Conservation (phyloP, 129 eudicot genomes). For the Tagetes patula region DNA sequence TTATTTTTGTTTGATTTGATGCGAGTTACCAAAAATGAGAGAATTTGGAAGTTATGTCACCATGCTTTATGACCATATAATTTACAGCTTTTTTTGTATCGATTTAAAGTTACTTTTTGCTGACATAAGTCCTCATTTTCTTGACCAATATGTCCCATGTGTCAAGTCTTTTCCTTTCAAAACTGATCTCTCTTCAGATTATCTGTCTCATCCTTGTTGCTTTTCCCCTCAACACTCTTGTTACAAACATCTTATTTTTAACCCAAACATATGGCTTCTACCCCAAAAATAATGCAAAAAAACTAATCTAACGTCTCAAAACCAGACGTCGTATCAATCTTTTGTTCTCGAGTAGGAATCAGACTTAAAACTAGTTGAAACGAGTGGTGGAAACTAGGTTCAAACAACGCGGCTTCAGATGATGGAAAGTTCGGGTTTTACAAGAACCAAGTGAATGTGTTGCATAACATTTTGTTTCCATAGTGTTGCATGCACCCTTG, state of each 20-base stretch:
- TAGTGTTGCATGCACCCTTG: not conserved
- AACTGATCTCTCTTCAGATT: not conserved
- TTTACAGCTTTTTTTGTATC: not conserved
- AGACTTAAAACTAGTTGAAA: too few relatives aligned
- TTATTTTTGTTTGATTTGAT: not conserved
- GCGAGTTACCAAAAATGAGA: not conserved
- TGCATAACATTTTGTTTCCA: not conserved
- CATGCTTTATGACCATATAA: not conserved
- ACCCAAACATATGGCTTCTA: not conserved
- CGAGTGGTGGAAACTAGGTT: too few relatives aligned
- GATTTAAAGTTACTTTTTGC: constrained; percentile 2
- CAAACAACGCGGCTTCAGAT: too few relatives aligned
- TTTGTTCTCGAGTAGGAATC: too few relatives aligned
- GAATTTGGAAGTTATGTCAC: not conserved
- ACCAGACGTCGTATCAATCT: too few relatives aligned
- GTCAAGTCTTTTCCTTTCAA: not conserved
- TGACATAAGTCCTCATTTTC: not conserved
- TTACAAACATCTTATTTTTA: not conserved
- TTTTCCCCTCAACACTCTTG: not conserved
- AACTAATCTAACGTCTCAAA: not conserved
- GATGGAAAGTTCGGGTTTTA: too few relatives aligned
- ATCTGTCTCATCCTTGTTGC: not conserved
- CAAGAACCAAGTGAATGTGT: not conserved
- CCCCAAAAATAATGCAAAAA: not conserved
- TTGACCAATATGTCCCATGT: not conserved